Evolutionary conservation across 2,329 filamentous ascomycete genomes (phyloP).

Genomic region (Neurospora crassa): DNA sequence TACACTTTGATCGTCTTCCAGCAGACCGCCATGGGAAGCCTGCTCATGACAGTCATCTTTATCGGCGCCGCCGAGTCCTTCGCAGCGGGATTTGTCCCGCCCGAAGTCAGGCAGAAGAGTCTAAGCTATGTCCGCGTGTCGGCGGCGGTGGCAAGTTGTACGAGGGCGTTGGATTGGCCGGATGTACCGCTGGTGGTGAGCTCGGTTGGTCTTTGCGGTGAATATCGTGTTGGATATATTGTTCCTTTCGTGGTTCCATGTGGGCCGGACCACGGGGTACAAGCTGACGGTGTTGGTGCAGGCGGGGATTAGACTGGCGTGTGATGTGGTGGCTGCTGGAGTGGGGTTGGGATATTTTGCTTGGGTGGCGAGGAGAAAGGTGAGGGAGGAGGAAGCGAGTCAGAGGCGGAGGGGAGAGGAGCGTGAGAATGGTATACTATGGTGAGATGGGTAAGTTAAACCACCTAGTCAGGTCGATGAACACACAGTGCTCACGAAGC

Average conservation of each 20-base stretch:
- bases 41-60: slow-evolving; percentile 38
- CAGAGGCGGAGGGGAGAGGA: neutral
- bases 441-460: too few species aligned
- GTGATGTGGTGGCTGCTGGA: slow-evolving; percentile 45
- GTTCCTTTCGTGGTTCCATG: slow-evolving; percentile 56
- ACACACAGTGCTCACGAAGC: too few species aligned
- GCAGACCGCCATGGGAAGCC: slow-evolving; percentile 19
- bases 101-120: slow-evolving; percentile 43
- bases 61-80: slow-evolving; percentile 43
- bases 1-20: slow-evolving; percentile 57
- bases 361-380: slow-evolving; percentile 25
- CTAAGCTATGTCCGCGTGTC: slow-evolving; percentile 56
- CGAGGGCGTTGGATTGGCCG: slow-evolving; percentile 56
- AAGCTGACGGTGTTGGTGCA: slow-evolving; percentile 54
- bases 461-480: too few species aligned
- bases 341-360: slow-evolving; percentile 52
- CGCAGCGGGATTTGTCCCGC: slow-evolving; percentile 53
- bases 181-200: slow-evolving; percentile 61
- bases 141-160: slow-evolving; percentile 52
- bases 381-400: neutral
- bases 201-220: slow-evolving; percentile 47
- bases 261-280: slow-evolving; percentile 29
- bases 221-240: slow-evolving; percentile 61
- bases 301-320: slow-evolving; percentile 52
- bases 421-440: neutral